Percentiles rank a stretch among this genome's conserved stretches.
phyloP scores from a whole-genome alignment of 1,139 yeast species.

The Sugiyamaella sp. region DNA sequence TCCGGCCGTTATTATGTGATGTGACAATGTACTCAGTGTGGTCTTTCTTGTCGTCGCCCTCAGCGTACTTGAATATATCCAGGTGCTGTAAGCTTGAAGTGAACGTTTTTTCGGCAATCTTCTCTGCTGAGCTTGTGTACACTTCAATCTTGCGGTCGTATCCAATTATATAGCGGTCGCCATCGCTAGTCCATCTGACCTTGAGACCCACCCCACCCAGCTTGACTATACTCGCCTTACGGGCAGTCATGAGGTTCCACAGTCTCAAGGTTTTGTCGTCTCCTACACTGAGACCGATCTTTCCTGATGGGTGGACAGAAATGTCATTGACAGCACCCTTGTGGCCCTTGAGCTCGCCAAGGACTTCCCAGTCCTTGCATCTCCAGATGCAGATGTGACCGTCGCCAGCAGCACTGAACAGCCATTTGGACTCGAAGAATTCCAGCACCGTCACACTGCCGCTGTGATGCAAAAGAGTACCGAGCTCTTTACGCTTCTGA shows the following conservation, averaged over 20 bases:
- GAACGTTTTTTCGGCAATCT: conserved; percentile 51
- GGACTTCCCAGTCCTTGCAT: conserved; percentile 94
- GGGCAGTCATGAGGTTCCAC: conserved; percentile 98
- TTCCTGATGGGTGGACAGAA: conserved; percentile 90
- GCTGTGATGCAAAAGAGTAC: conserved; percentile 84
- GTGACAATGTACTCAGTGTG: conserved; percentile 65
- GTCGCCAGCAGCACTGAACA: conserved; percentile 88
- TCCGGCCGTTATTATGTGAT: conserved; percentile 75
- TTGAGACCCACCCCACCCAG: conserved; percentile 63
- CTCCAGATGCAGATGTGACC: conserved; percentile 92
- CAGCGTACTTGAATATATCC: conserved; percentile 24
- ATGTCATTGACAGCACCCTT: conserved; percentile 66
- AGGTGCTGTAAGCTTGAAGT: conserved; percentile 69
- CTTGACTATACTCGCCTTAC: conserved; percentile 84
- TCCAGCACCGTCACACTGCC: conserved; percentile 81
- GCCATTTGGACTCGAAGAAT: conserved; percentile 75
- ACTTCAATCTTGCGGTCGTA: conserved; percentile 64
- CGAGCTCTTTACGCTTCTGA: conserved; percentile 91
- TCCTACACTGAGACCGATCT: conserved; percentile 88
- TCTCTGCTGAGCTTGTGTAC: conserved; percentile 65
- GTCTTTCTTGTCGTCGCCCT: too few species aligned
- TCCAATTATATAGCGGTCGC: conserved; percentile 76
- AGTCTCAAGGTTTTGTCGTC: conserved; percentile 79
- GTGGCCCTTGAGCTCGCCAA: conserved; percentile 88
- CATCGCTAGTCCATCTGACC: conserved; percentile 50